Evolutionary conservation across 371 early-diverging fungal genomes (phyloP).

Genomic region (Globomyces sp.): DNA sequence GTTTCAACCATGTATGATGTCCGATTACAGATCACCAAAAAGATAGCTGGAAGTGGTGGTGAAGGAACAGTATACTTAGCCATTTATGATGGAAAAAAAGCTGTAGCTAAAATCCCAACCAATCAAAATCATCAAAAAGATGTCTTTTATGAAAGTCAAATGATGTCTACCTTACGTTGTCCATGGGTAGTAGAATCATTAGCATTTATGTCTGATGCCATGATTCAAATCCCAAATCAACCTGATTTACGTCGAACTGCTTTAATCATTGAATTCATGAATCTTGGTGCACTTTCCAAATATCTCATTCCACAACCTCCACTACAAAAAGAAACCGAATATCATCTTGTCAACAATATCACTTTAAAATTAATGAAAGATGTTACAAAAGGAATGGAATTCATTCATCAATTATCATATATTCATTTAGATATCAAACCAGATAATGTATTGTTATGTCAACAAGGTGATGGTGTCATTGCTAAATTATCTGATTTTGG

Average conservation of each 20-base stretch:
- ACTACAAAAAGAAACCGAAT: no score
- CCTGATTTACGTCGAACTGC: no score
- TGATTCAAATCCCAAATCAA: background rate
- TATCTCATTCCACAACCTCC: no score
- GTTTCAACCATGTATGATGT: no score
- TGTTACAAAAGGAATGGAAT: slow-evolving; percentile 3
- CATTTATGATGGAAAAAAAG: slow-evolving; percentile 7
- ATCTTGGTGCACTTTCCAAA: no score
- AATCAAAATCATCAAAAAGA: slow-evolving; percentile 2
- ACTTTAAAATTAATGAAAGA: background rate
- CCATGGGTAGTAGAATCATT: background rate
- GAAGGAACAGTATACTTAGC: slow-evolving; percentile 4
- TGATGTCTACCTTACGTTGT: background rate
- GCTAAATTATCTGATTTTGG: slow-evolving; percentile 10
- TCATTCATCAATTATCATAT: slow-evolving; percentile 5
- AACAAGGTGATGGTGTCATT: background rate
- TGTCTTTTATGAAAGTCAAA: background rate
- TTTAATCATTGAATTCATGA: no score
- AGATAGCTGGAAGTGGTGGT: slow-evolving; percentile 8
- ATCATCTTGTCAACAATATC: no score
- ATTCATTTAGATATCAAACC: slow-evolving; percentile 10
- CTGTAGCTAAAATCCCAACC: slow-evolving; percentile 6
- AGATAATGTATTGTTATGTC: slow-evolving; percentile 1
- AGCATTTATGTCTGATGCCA: background rate
- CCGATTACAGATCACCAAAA: background rate